These are phyloP conservation scores for Eutrema heterophyllum DNA, from an alignment of 345 rosid genomes.

Conservation along the genomic window DNA sequence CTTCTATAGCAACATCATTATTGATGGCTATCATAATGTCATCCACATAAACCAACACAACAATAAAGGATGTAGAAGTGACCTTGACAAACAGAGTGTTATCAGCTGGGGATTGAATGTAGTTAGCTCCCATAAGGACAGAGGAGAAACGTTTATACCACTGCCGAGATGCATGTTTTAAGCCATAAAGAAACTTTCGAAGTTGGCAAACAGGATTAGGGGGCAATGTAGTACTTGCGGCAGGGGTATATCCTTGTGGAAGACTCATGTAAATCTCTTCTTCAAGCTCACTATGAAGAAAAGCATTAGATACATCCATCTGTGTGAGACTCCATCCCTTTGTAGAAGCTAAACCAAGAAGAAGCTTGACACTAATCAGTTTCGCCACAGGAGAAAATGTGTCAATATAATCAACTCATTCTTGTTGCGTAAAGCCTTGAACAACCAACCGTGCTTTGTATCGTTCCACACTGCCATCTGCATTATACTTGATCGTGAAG, in stretches of 20 bases:
- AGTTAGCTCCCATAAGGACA: accelerated
- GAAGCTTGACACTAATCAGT: no score
- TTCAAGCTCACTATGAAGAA: neutral
- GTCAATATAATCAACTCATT: no score
- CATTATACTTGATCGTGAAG: no score
- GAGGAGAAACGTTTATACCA: neutral
- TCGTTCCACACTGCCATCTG: no score
- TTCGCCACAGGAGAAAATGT: no score
- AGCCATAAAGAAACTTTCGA: neutral
- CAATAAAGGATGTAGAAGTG: neutral
- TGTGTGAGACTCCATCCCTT: neutral
- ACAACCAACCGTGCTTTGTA: no score
- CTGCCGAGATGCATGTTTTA: neutral
- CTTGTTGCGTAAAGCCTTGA: no score
- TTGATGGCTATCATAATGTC: neutral
- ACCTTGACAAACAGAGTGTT: neutral
- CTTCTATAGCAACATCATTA: neutral
- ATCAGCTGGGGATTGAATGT: neutral
- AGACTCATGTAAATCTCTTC: neutral
- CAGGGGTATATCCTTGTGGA: neutral
- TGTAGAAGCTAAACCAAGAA: neutral
- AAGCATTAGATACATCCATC: neutral
- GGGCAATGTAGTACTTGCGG: neutral
- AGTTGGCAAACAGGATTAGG: neutral
- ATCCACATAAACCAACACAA: neutral